phyloP scores from a whole-genome alignment of 2,329 filamentous ascomycete genomes.

The Sphaerulina vaccinii region DNA sequence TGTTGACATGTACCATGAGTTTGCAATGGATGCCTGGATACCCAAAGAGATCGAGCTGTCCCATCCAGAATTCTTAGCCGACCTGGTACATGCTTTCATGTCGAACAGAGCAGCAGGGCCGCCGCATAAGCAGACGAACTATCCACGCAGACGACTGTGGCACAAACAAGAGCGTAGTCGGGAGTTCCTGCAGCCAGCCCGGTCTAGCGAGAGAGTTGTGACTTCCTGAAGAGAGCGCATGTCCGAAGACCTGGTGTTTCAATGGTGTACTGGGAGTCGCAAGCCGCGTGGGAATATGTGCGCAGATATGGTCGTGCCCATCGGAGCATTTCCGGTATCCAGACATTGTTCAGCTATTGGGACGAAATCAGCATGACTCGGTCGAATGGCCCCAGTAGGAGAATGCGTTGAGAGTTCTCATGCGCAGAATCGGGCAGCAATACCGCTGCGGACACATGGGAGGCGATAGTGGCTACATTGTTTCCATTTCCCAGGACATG shows the following conservation, averaged over 20 bases:
- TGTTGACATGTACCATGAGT: slow-evolving; percentile 26
- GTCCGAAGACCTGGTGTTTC: not conserved
- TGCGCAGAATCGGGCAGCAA: slow-evolving; percentile 11
- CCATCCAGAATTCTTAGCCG: slow-evolving; percentile 25
- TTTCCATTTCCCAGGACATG: slow-evolving; percentile 7
- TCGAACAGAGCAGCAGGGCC: slow-evolving; percentile 8
- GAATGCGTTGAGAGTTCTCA: not conserved
- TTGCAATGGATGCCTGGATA: slow-evolving; percentile 27
- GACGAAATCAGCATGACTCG: slow-evolving; percentile 3
- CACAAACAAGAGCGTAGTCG: slow-evolving; percentile 18
- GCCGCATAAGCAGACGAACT: slow-evolving; percentile 23
- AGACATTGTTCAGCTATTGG: not conserved
- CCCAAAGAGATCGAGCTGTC: slow-evolving; percentile 20
- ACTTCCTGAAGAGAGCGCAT: not conserved
- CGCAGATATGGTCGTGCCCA: not conserved
- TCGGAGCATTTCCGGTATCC: not conserved
- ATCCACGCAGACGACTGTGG: slow-evolving; percentile 20
- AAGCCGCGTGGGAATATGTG: not conserved
- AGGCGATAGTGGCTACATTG: not conserved
- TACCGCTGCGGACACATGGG: slow-evolving; percentile 7
- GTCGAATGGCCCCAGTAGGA: not conserved
- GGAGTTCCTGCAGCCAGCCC: slow-evolving; percentile 18
- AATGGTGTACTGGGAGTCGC: not conserved
- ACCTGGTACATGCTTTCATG: slow-evolving; percentile 22
- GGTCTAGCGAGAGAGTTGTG: not conserved